A percentile compares a stretch with the other conserved stretches of the same genome.
These are phyloP conservation scores for Craspedostauros australis DNA, from an alignment of 108 stramenopile species.

Conservation along the genomic window DNA sequence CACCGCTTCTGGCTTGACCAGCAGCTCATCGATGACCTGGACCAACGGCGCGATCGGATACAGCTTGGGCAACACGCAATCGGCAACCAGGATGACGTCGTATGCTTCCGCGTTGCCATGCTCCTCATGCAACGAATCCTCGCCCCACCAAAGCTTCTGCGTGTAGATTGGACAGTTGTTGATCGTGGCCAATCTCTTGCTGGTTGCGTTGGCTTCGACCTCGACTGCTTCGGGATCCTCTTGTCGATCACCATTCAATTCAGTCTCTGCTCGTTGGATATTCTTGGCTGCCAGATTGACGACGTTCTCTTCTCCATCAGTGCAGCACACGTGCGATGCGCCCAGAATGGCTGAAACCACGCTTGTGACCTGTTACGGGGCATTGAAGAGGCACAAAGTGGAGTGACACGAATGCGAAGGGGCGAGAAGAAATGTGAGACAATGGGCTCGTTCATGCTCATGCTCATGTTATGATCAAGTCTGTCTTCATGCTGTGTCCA, in stretches of 20 bases:
- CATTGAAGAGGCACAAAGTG: no score
- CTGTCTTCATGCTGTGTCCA: no score
- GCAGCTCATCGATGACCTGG: constrained; percentile 62
- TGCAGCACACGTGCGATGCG: constrained; percentile 57
- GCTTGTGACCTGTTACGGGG: no score
- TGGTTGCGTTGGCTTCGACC: neutral
- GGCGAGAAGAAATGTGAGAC: no score
- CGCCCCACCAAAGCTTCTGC: constrained; percentile 69
- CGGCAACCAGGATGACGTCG: constrained; percentile 71
- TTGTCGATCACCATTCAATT: neutral
- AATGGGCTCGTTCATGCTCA: no score
- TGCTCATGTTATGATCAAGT: no score
- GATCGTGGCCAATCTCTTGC: constrained; percentile 1
- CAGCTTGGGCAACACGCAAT: constrained; percentile 88
- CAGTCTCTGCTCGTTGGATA: constrained; percentile 20
- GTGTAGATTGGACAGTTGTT: constrained; percentile 27
- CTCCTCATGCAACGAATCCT: constrained; percentile 12
- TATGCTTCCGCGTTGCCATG: constrained; percentile 23
- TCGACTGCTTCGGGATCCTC: neutral
- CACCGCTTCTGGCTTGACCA: neutral
- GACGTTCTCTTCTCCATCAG: constrained; percentile 73
- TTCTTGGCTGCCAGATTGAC: constrained; percentile 62
- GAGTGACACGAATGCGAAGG: no score
- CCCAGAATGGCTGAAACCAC: constrained; percentile 74
- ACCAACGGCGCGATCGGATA: constrained; percentile 88